Base-by-base conservation (phyloP, 805 yeast species). In the Candida krabiensis region DNA sequence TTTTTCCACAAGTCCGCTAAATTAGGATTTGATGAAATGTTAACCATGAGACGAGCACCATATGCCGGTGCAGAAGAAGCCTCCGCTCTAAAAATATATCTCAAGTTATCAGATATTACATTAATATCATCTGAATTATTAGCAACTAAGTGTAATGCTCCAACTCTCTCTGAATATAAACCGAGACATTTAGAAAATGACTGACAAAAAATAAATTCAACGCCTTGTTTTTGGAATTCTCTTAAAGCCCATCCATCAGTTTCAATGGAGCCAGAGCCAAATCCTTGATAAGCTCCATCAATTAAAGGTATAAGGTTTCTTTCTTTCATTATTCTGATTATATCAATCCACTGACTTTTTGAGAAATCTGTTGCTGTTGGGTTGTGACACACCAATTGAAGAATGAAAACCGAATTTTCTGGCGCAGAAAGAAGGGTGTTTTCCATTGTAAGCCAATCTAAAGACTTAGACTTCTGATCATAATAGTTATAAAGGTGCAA, bases 371-470 rank as follows among this genome's bases (percentile, higher is more conserved):
- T 75, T 40, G 95, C 96, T 14, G 95, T 87, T 37, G 96, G 96
- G 69, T 87, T 87, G 68, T 87, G 96, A 52, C 95, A 89, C 57
- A 93, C 85, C 5, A 93, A 91, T 61, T 87, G 96, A 46, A 87
- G 73, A 39, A 87, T 70, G 26, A 86, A 79, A 34, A 79, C 71
- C 16, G 80, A 67, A 19, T 78, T 80, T 18, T 64, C 63, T 14
- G 73, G 73, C 19, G 79, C 80, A 28, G 59, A 49, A 27, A 67
- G 54, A 30, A 86, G 64, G 32, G 84, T 80, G 26, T 61, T 60
- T 30, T 80, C 56, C 67, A 85, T 69, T 33, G 77, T 77, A 15
- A 71, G 79, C 46, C 79, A 67, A 58, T 81, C 82, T 53, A 70
- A 61, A 33, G 58, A 65, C 53, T 67, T 65, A 50, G 54, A 59